A percentile compares a stretch with the other conserved stretches of the same genome.
These are phyloP conservation scores for Coemansia sp. DNA, from an alignment of 192 early-diverging fungal genomes.

Conservation along the genomic window DNA sequence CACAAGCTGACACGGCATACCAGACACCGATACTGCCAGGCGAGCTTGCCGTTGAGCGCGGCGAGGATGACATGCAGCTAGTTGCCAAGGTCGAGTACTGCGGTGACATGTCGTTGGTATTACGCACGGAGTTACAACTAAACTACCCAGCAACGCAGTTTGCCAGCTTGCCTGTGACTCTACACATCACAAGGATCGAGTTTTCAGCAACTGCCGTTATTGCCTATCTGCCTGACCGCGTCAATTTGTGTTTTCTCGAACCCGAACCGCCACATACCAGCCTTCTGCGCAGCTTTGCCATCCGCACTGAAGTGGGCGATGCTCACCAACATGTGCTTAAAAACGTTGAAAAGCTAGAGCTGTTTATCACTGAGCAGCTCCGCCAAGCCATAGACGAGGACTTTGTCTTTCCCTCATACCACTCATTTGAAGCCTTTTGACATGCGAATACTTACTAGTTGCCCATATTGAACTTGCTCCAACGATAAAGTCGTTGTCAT, in stretches of 20 bases:
- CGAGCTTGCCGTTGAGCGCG: conserved; percentile 20
- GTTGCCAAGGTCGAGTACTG: conserved; percentile 65
- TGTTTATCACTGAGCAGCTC: conserved; percentile 78
- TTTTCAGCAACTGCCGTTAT: conserved; percentile 72
- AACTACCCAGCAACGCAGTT: conserved; percentile 79
- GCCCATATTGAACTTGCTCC: not conserved
- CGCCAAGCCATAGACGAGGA: conserved; percentile 75
- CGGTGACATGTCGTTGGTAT: conserved; percentile 72
- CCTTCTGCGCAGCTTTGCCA: conserved; percentile 36
- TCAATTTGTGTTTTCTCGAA: conserved; percentile 76
- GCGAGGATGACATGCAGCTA: conserved; percentile 69
- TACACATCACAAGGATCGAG: conserved; percentile 70
- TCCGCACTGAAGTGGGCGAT: conserved; percentile 53
- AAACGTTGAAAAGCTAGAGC: conserved; percentile 82
- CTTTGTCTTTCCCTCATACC: conserved; percentile 78
- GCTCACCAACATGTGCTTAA: conserved; percentile 64
- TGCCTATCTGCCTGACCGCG: conserved; percentile 63
- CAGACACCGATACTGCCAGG: conserved; percentile 11
- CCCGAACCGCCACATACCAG: conserved; percentile 43
- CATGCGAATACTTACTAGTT: not conserved
- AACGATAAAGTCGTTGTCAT: not conserved
- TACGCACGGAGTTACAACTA: conserved; percentile 70
- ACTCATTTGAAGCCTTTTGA: conserved; percentile 57
- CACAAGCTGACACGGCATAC: conserved; percentile 8
- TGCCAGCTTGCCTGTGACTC: conserved; percentile 70